phyloP scores from a whole-genome alignment of 1,284 basidiomycete species.

The Acaromyces ingoldii region DNA sequence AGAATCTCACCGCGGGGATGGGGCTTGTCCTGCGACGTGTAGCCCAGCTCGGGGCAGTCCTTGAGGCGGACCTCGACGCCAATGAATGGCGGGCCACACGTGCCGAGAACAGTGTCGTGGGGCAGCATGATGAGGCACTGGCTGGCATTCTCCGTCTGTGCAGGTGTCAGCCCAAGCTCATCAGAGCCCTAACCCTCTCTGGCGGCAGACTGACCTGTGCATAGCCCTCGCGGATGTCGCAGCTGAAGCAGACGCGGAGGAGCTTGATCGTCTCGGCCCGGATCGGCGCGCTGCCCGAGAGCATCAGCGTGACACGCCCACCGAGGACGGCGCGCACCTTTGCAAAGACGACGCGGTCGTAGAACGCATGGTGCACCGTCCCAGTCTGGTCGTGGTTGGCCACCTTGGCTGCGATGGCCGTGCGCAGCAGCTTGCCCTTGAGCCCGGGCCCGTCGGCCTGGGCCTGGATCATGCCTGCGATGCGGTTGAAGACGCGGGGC shows the following conservation, averaged over 20 bases:
- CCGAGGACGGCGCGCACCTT: constrained; percentile 81
- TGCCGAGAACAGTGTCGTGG: constrained; percentile 31
- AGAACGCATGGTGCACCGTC: constrained; percentile 69
- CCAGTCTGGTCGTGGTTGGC: constrained; percentile 70
- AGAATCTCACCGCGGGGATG: constrained; percentile 76
- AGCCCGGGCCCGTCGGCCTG: constrained; percentile 75
- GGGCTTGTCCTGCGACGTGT: constrained; percentile 80
- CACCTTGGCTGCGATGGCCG: constrained; percentile 76
- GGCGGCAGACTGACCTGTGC: no score
- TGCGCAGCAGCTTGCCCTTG: constrained; percentile 71
- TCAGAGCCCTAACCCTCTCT: no score
- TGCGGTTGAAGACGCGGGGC: constrained; percentile 72
- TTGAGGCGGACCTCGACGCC: constrained; percentile 38
- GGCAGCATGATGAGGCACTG: constrained; percentile 35
- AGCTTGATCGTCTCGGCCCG: constrained; percentile 74
- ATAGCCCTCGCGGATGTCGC: constrained; percentile 69
- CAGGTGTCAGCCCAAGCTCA: no score
- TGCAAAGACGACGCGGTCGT: constrained; percentile 85
- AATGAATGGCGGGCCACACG: constrained; percentile 33
- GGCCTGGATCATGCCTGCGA: constrained; percentile 60
- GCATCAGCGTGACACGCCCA: constrained; percentile 65
- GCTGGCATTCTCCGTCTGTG: constrained; percentile 44
- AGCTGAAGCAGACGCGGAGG: constrained; percentile 67
- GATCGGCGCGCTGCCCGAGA: constrained; percentile 80
- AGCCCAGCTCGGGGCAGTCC: constrained; percentile 65